Percentiles rank a stretch among this genome's conserved stretches.
Conservation (phyloP, 108 stramenopile species). For the Pseudonitzschia delicatissima region DNA sequence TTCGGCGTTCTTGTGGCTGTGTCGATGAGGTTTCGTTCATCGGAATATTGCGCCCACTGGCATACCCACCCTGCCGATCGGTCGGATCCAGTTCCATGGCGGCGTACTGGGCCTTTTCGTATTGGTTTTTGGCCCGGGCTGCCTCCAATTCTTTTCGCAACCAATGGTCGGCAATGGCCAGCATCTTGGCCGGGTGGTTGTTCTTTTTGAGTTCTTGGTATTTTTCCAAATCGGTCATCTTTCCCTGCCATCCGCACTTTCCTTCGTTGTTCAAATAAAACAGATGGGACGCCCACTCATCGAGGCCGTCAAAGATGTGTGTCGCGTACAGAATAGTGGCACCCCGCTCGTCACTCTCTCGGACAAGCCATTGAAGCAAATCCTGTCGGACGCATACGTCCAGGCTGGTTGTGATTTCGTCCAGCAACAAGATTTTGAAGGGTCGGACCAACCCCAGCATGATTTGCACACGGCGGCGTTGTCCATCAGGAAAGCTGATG, state of each 20-base stretch:
- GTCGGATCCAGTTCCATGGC: slow-evolving; percentile 59
- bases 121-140: slow-evolving; percentile 33
- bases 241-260: slow-evolving; percentile 80
- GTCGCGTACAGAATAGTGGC: slow-evolving; percentile 98
- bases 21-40: slow-evolving; percentile 18
- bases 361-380: slow-evolving; percentile 88
- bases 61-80: slow-evolving; percentile 79
- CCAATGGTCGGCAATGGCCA: slow-evolving; percentile 86
- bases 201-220: slow-evolving; percentile 68
- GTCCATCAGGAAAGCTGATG: slow-evolving; percentile 89
- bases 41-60: slow-evolving; percentile 68
- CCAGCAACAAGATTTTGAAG: slow-evolving; percentile 92
- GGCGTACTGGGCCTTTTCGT: slow-evolving; percentile 74
- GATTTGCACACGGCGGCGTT: slow-evolving; percentile 95
- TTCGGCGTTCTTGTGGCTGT: slow-evolving; percentile 31
- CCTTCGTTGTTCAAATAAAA: slow-evolving; percentile 74
- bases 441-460: slow-evolving; percentile 94
- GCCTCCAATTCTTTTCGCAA: slow-evolving; percentile 76
- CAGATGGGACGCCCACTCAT: slow-evolving; percentile 62
- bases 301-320: slow-evolving; percentile 93
- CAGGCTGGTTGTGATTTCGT: slow-evolving; percentile 96
- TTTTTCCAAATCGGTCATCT: slow-evolving; percentile 68
- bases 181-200: slow-evolving; percentile 76
- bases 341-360: slow-evolving; percentile 84
- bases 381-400: slow-evolving; percentile 96